Base-by-base conservation (phyloP, 768 basidiomycete genomes). In the Mycena alexandri region DNA sequence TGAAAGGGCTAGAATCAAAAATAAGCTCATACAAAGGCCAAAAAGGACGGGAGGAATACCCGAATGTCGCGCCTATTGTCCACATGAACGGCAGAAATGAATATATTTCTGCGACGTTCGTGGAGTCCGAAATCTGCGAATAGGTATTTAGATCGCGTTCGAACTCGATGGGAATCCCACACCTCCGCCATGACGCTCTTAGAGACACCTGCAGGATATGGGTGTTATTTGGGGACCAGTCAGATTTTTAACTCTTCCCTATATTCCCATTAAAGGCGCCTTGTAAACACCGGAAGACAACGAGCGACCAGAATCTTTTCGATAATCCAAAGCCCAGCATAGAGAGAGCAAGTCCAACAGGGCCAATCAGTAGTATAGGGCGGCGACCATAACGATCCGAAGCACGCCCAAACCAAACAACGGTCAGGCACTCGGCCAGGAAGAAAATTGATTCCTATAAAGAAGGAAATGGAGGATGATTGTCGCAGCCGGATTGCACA, bases 231-330 rank as follows among this genome's bases (percentile, higher is more conserved):
- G 6, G 21, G 5, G 21, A 34, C 16, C 5, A 41, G 33, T 16
- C 2, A 22, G 29, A 29, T 29, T 29, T 29, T 29, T 29, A 6
- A 46, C 41, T 46, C 68, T 42, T 38, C 73, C 82, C 82, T 46
- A 82, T 76, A 65, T 84, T 84, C 4, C 82, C 83, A 58, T 83
- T 83, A 53, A 81, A 79, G 6, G 76, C 73, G 43, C 80, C 80
- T 44, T 80, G 78, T 1, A 76, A 33, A 19, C 72, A 75, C 19
- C 80, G 71, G 38, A 74, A 76, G 2, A 75, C 61, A 1, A 79
- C 75, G 12, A 78, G 42, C 16, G 70, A 53, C 79, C 75, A 79
- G 61, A 78, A 80, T 17, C 67, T 72, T 19, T 65, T 72, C 0
- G 79, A 79, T 13, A 79, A 58, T 3, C 81, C 81, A 65, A 82